phyloP scores from a whole-genome alignment of 2,329 filamentous ascomycete species.

The Penicillium decumbens region DNA sequence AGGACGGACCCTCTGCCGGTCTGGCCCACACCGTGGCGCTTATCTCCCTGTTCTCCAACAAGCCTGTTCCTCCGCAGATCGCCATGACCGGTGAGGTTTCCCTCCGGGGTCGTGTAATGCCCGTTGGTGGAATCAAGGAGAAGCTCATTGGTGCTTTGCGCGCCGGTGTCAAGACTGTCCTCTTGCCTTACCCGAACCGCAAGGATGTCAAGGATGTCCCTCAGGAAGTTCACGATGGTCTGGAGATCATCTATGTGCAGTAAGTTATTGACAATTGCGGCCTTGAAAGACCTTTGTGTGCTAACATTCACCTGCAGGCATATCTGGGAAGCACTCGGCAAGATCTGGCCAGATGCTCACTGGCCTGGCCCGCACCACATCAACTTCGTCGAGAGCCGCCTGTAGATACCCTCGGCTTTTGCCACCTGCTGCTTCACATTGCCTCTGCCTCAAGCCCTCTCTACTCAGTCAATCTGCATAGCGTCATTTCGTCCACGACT shows the following conservation, averaged over 20 bases:
- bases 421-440: neutral
- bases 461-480: conserved; percentile 15
- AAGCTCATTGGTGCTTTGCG: conserved; percentile 92
- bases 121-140: conserved; percentile 97
- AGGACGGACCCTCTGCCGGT: conserved; percentile 79
- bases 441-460: conserved; percentile 5
- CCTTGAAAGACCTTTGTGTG: neutral
- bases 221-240: conserved; percentile 76
- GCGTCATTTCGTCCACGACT: conserved; percentile 7
- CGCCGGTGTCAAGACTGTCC: conserved; percentile 88
- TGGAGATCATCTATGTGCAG: conserved; percentile 86
- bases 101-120: conserved; percentile 82
- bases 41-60: conserved; percentile 81
- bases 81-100: conserved; percentile 87
- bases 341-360: conserved; percentile 84
- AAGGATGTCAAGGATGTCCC: conserved; percentile 92
- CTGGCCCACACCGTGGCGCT: conserved; percentile 91
- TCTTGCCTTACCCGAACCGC: conserved; percentile 80
- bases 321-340: conserved; percentile 88
- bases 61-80: conserved; percentile 80
- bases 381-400: conserved; percentile 69
- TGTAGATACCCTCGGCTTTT: conserved; percentile 49
- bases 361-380: conserved; percentile 72
- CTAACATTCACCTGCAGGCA: conserved; percentile 52
- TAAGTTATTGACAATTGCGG: conserved; percentile 46